A percentile compares a stretch with the other conserved stretches of the same genome.
Conservation (phyloP, 306 rosid species). For the Mimosa bimucronata region DNA sequence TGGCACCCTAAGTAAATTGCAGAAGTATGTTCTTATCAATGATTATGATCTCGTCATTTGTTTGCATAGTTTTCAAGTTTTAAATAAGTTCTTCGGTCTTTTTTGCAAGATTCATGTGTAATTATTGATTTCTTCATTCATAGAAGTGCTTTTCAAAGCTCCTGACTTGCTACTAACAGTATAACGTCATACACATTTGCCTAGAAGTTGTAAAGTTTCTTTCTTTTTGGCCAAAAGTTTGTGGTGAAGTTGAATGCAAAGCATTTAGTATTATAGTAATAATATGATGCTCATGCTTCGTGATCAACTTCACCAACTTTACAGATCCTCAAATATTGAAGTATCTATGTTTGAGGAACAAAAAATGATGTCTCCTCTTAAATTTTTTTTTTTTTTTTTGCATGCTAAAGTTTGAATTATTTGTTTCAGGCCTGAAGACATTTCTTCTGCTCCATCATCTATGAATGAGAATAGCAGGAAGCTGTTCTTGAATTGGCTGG, state of each 20-base stretch:
- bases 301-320: background rate
- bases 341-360: background rate
- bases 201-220: background rate
- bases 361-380: background rate
- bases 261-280: background rate
- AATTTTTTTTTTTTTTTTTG: background rate
- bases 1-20: slow-evolving; percentile 72
- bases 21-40: slow-evolving; percentile 55
- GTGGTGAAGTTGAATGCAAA: background rate
- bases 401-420: slow-evolving; percentile 8
- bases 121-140: background rate
- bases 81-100: background rate
- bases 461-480: slow-evolving; percentile 41
- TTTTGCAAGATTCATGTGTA: background rate
- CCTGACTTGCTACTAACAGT: background rate
- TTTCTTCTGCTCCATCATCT: slow-evolving; percentile 48
- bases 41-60: background rate
- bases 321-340: background rate
- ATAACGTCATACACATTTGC: background rate
- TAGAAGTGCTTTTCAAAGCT: background rate
- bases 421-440: slow-evolving; percentile 71
- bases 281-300: background rate
- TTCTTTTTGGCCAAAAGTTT: background rate
- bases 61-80: background rate
- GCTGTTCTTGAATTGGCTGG: slow-evolving; percentile 52